Evolutionary conservation across 75 land plant genomes (phyloP).

Genomic region (Adiantum capillusveneris): DNA sequence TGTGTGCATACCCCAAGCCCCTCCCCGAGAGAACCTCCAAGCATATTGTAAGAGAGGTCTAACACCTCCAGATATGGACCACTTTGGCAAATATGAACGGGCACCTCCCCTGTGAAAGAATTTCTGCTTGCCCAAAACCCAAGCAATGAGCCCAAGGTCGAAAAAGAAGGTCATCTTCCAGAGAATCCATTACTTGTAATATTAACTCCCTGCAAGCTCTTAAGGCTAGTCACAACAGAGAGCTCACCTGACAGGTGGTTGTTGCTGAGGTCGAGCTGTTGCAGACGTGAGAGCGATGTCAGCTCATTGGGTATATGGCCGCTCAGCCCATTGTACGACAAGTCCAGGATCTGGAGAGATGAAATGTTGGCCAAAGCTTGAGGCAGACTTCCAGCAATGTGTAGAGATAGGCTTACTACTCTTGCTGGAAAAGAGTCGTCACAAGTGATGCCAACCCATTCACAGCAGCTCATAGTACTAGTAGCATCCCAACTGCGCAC

Average conservation of each 20-base stretch:
- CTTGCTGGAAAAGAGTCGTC: conserved; percentile 5
- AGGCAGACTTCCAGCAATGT: conserved; percentile 26
- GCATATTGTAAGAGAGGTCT: conserved; percentile 43
- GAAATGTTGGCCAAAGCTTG: conserved; percentile 18
- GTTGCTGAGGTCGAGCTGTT: conserved; percentile 34
- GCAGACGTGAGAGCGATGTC: conserved; percentile 10
- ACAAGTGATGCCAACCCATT: conserved; percentile 33
- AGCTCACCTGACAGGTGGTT: conserved; percentile 34
- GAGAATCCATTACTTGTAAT: conserved; percentile 34
- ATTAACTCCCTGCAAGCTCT: conserved; percentile 14
- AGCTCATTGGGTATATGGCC: conserved; percentile 17
- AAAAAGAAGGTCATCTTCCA: conserved; percentile 15
- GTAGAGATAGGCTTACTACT: conserved; percentile 23
- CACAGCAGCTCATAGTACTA: too few species aligned
- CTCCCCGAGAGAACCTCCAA: conserved; percentile 22
- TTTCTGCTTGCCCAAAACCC: conserved; percentile 40
- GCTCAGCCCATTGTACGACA: conserved; percentile 21
- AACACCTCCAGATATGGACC: conserved; percentile 13
- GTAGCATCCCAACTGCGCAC: too few species aligned
- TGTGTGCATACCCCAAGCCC: conserved; percentile 28
- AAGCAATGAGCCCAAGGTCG: conserved; percentile 11
- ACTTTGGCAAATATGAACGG: conserved; percentile 18
- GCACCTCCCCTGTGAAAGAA: conserved; percentile 33
- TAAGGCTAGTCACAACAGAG: not conserved
- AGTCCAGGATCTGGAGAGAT: conserved; percentile 20